A percentile compares a stretch with the other conserved stretches of the same genome.
These are phyloP conservation scores for Evernia prunastri DNA, from an alignment of 495 filamentous ascomycete genomes.

Conservation along the genomic window DNA sequence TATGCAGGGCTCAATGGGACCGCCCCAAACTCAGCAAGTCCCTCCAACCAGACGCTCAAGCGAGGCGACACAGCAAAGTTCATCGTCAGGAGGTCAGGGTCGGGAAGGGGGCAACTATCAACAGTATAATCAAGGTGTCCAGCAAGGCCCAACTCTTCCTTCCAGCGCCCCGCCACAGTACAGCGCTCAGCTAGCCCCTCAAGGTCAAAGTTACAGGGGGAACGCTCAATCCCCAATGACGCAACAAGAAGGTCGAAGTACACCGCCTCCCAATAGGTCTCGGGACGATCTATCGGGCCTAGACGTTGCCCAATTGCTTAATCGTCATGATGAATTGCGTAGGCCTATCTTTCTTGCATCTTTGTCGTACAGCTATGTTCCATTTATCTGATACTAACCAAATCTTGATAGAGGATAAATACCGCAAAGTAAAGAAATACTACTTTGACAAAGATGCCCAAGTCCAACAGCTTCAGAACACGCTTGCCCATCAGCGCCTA, in stretches of 20 bases:
- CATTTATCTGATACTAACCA: slow-evolving; percentile 14
- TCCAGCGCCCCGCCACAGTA: slow-evolving; percentile 23
- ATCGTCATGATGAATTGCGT: slow-evolving; percentile 61
- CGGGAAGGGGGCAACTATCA: slow-evolving; percentile 25
- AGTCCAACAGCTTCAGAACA: slow-evolving; percentile 93
- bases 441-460: slow-evolving; percentile 95
- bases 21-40: slow-evolving; percentile 23
- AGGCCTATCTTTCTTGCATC: slow-evolving; percentile 30
- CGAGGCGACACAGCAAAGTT: slow-evolving; percentile 22
- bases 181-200: slow-evolving; percentile 23
- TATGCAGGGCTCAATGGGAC: slow-evolving; percentile 25
- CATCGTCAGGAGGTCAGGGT: slow-evolving; percentile 12
- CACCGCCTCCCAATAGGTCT: slow-evolving; percentile 49
- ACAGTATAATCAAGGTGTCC: slow-evolving; percentile 22
- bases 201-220: slow-evolving; percentile 21
- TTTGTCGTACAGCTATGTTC: slow-evolving; percentile 17
- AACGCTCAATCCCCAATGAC: slow-evolving; percentile 22
- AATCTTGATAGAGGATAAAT: slow-evolving; percentile 66
- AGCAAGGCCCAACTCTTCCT: slow-evolving; percentile 19
- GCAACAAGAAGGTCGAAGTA: slow-evolving; percentile 48
- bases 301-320: slow-evolving; percentile 39
- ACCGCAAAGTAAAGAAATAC: slow-evolving; percentile 93
- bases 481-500: slow-evolving; percentile 88
- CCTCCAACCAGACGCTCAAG: slow-evolving; percentile 21
- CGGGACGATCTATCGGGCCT: slow-evolving; percentile 50